These are phyloP conservation scores for Xylaria sp. DNA, from an alignment of 2,329 filamentous ascomycete species.

Conservation along the genomic window DNA sequence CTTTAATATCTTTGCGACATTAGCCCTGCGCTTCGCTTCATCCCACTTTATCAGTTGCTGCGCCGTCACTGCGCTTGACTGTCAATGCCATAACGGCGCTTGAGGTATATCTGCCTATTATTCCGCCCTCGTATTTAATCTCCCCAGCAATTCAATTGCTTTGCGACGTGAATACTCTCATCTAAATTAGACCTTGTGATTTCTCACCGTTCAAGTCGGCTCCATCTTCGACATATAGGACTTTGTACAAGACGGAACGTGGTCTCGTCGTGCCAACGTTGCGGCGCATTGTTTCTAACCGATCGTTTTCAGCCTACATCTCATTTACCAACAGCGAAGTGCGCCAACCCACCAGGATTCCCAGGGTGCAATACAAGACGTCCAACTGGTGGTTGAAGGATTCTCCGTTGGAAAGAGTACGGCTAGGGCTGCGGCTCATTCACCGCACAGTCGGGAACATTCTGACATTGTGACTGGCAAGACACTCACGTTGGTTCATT, in stretches of 20 bases:
- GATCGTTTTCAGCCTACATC: conserved; percentile 10
- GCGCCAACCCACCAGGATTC: conserved; percentile 6
- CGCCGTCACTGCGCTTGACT: conserved; percentile 17
- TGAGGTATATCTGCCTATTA: conserved; percentile 1
- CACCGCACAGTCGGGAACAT: conserved; percentile 3
- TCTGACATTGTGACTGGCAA: conserved; percentile 13
- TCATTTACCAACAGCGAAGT: conserved; percentile 5
- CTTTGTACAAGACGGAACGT: background rate
- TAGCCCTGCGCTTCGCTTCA: conserved; percentile 30
- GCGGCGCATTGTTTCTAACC: conserved; percentile 14
- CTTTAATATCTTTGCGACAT: conserved; percentile 26
- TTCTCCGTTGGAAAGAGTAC: conserved; percentile 15
- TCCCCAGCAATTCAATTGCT: conserved; percentile 19
- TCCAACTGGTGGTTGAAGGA: conserved; percentile 12
- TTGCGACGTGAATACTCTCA: background rate
- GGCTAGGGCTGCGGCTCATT: conserved; percentile 2
- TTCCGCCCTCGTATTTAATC: conserved; percentile 23
- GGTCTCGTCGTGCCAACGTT: conserved; percentile 14
- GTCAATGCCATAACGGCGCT: background rate
- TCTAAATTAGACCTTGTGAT: background rate
- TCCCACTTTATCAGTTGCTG: conserved; percentile 19
- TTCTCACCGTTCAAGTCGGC: background rate
- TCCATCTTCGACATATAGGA: background rate
- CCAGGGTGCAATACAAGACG: conserved; percentile 9
- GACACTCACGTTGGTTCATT: conserved; percentile 14